Conservation (phyloP, 768 basidiomycete species). For the Rubroboletus satanas region DNA sequence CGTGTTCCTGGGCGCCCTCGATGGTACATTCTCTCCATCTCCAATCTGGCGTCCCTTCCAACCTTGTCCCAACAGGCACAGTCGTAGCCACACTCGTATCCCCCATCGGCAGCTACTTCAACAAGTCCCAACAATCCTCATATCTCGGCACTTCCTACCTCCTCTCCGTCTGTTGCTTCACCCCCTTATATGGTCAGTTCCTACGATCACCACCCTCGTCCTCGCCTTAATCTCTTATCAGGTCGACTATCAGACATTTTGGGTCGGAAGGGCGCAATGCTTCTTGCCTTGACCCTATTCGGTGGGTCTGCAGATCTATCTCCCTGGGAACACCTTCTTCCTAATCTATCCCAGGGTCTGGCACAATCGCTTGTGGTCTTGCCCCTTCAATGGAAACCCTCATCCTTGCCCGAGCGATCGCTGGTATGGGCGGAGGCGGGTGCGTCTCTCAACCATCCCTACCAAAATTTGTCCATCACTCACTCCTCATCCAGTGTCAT, state of each 20-base stretch:
- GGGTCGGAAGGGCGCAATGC: conserved; percentile 82
- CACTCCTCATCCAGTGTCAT: conserved; percentile 56
- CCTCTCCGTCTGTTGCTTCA: conserved; percentile 86
- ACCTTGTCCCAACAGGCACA: conserved; percentile 45
- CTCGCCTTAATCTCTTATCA: conserved; percentile 33
- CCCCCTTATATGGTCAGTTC: conserved; percentile 74
- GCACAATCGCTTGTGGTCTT: conserved; percentile 82
- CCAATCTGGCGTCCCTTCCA: neutral
- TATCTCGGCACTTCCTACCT: conserved; percentile 90
- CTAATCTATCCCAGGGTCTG: conserved; percentile 50
- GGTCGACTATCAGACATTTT: conserved; percentile 82
- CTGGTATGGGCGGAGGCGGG: conserved; percentile 93
- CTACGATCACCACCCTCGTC: conserved; percentile 3
- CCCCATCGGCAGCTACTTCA: conserved; percentile 83
- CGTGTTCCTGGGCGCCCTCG: conserved; percentile 80
- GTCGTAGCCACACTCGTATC: conserved; percentile 83
- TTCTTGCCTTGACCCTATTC: conserved; percentile 80
- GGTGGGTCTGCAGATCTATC: conserved; percentile 42
- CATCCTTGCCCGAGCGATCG: conserved; percentile 77
- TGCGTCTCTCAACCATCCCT: conserved; percentile 36
- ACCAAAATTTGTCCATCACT: neutral
- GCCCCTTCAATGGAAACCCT: conserved; percentile 83
- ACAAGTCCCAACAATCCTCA: conserved; percentile 73
- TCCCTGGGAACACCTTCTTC: conserved; percentile 10
- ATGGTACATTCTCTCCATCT: conserved; percentile 49